Conservation (phyloP, 148 eudicot genomes). For the Cornus kousa region DNA sequence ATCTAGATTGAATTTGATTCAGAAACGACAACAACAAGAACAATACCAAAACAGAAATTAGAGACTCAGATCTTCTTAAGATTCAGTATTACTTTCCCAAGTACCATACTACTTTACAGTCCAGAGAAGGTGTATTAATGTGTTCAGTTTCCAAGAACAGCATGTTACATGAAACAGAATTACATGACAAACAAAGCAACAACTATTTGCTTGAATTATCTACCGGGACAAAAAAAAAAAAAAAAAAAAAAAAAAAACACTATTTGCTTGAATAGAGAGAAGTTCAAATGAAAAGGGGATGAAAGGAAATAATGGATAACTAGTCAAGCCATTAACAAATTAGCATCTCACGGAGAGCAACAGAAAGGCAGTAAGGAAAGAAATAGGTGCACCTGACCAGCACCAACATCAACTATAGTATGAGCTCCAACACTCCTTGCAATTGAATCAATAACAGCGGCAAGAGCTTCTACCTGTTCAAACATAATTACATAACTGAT, state of each 20-base stretch:
- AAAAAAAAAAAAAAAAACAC: background rate
- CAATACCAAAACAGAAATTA: no score
- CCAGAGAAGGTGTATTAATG: background rate
- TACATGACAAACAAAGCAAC: background rate
- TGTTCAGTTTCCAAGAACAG: background rate
- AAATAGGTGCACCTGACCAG: slow-evolving; percentile 73
- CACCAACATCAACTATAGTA: slow-evolving; percentile 83
- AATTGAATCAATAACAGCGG: slow-evolving; percentile 59
- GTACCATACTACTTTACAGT: background rate
- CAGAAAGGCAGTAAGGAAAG: background rate
- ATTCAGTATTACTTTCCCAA: no score
- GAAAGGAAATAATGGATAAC: background rate
- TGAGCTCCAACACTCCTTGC: slow-evolving; percentile 51
- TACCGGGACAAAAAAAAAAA: no score
- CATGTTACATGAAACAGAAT: background rate
- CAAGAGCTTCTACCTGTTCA: slow-evolving; percentile 70
- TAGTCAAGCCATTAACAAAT: background rate
- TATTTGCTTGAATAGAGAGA: background rate
- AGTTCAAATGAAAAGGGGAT: background rate
- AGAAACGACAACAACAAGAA: no score
- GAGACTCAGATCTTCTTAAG: no score
- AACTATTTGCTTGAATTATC: background rate
- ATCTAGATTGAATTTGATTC: no score
- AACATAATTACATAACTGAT: background rate
- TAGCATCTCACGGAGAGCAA: background rate